Conservation (phyloP, 1,284 basidiomycete species). For the Pseudozyma hubeiensis region DNA sequence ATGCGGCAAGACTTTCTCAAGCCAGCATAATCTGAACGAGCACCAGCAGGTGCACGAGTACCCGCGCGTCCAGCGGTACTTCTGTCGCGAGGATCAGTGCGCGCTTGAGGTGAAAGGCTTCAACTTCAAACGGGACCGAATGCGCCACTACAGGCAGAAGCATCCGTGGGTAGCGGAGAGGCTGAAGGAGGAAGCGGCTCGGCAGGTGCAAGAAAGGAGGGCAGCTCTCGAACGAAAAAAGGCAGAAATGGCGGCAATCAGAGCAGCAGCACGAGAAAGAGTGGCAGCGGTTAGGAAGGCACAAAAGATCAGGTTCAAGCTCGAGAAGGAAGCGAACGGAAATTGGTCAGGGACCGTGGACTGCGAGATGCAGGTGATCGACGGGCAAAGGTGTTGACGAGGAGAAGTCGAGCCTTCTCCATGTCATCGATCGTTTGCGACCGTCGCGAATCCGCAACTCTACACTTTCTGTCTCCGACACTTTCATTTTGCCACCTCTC, state of each 20-base stretch:
- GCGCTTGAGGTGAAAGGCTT: not conserved
- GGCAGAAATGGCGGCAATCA: not conserved
- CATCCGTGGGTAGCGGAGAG: slow-evolving; percentile 1
- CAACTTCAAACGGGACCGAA: slow-evolving; percentile 18
- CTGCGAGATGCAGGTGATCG: too few species aligned
- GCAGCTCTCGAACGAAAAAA: not conserved
- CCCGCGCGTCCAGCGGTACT: slow-evolving; percentile 1
- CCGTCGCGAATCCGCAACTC: too few species aligned
- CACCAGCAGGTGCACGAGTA: slow-evolving; percentile 13
- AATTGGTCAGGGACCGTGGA: too few species aligned
- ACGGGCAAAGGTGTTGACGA: too few species aligned
- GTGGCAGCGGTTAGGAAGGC: not conserved
- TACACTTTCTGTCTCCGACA: too few species aligned
- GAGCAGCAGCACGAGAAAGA: not conserved
- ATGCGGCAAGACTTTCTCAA: slow-evolving; percentile 23
- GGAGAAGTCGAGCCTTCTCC: too few species aligned
- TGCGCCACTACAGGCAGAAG: slow-evolving; percentile 13
- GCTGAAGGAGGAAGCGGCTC: not conserved
- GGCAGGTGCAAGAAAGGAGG: not conserved
- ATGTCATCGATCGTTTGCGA: too few species aligned
- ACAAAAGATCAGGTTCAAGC: not conserved
- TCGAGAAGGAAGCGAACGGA: not conserved
- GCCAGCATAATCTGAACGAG: slow-evolving; percentile 24
- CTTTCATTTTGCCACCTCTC: too few species aligned
- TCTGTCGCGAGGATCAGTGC: not conserved